Evolutionary conservation across 495 filamentous ascomycete genomes (phyloP).

Genomic region (Tuber indicum): DNA sequence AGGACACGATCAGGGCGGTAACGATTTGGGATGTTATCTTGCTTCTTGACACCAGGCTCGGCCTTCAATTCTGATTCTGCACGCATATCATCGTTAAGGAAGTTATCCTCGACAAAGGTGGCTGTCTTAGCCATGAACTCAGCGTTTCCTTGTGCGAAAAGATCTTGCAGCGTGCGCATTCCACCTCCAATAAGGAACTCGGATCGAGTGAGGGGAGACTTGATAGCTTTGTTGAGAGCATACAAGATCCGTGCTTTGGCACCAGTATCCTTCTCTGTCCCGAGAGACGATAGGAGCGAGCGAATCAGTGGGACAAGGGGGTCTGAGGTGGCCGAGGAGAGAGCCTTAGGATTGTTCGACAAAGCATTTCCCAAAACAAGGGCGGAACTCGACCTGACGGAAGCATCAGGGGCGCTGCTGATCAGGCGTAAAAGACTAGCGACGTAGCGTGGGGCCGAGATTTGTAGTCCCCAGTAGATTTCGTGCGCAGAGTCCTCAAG

Average conservation of each 20-base stretch:
- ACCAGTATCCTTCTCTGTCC: slow-evolving; percentile 28
- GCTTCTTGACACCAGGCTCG: slow-evolving; percentile 20
- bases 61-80: slow-evolving; percentile 37
- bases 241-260: slow-evolving; percentile 41
- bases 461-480: slow-evolving; percentile 62
- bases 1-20: slow-evolving; percentile 22
- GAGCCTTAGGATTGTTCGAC: slow-evolving; percentile 60
- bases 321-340: slow-evolving; percentile 48
- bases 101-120: slow-evolving; percentile 53
- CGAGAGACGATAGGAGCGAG: slow-evolving; percentile 31
- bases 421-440: slow-evolving; percentile 18
- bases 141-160: slow-evolving; percentile 46
- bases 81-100: slow-evolving; percentile 56
- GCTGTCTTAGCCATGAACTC: slow-evolving; percentile 49
- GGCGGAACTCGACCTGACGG: slow-evolving; percentile 48
- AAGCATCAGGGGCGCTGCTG: slow-evolving; percentile 22
- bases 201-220: slow-evolving; percentile 27
- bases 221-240: slow-evolving; percentile 35
- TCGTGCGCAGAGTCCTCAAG: slow-evolving; percentile 58
- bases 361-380: slow-evolving; percentile 51
- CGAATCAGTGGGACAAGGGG: slow-evolving; percentile 41
- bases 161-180: slow-evolving; percentile 47
- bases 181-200: slow-evolving; percentile 34
- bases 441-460: slow-evolving; percentile 48
- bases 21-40: slow-evolving; percentile 20